Evolutionary conservation across 2,329 filamentous ascomycete species (phyloP).

Genomic region (Corynespora cassiicola): DNA sequence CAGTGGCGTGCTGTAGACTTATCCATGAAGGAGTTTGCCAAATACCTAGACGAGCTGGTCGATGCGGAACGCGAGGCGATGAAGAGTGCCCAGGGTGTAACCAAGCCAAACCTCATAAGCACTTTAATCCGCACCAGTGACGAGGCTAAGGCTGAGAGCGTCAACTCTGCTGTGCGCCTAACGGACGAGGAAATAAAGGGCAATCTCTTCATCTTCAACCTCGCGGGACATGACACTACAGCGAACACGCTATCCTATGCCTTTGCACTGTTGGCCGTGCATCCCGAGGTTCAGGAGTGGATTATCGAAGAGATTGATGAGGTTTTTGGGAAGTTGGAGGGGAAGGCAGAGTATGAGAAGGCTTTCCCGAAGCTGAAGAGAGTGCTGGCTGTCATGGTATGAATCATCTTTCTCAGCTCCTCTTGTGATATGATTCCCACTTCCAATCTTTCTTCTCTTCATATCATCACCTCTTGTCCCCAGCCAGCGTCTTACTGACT

Average conservation of each 20-base stretch:
- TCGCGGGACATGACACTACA: constrained; percentile 39
- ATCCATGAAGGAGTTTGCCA: constrained; percentile 20
- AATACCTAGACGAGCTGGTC: constrained; percentile 28
- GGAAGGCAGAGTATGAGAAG: constrained; percentile 46
- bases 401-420: constrained; percentile 8
- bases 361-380: constrained; percentile 54
- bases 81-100: neutral
- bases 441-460: neutral
- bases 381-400: constrained; percentile 58
- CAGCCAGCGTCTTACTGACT: too few relatives aligned
- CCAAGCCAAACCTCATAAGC: constrained; percentile 33
- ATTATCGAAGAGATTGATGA: constrained; percentile 56
- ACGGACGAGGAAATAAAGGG: constrained; percentile 32
- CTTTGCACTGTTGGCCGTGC: constrained; percentile 53
- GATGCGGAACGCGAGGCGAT: constrained; percentile 15
- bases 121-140: constrained; percentile 34
- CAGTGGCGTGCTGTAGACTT: constrained; percentile 20
- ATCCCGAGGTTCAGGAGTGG: constrained; percentile 61
- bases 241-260: constrained; percentile 59
- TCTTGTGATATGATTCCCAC: neutral
- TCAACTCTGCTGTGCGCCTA: constrained; percentile 7
- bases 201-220: constrained; percentile 39
- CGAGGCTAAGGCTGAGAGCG: constrained; percentile 6
- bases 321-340: constrained; percentile 37
- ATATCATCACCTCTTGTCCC: constrained; percentile 1